A percentile compares a stretch with the other conserved stretches of the same genome.
These are phyloP conservation scores for Mycena galericulata DNA, from an alignment of 768 basidiomycete species.

Conservation along the genomic window DNA sequence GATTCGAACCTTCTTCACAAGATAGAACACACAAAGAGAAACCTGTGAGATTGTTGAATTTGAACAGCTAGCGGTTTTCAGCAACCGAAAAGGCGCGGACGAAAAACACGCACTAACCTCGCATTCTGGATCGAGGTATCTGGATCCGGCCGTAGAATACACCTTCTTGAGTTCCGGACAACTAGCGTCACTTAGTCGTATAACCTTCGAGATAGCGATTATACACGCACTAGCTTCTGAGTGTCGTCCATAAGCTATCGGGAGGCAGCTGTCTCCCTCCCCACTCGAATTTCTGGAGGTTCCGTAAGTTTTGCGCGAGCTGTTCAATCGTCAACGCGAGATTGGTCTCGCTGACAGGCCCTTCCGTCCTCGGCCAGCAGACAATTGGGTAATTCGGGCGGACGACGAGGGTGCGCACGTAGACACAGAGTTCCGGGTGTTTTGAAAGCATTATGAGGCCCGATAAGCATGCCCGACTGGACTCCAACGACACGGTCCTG, in stretches of 20 bases:
- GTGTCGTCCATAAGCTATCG: conserved; percentile 9
- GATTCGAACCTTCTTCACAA: not conserved
- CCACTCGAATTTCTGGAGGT: conserved; percentile 25
- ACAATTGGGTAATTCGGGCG: conserved; percentile 5
- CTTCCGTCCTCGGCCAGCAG: conserved; percentile 14
- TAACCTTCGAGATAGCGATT: not conserved
- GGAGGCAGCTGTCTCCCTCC: conserved; percentile 16
- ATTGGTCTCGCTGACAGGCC: not conserved
- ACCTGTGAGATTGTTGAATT: conserved; percentile 16
- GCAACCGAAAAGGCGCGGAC: not conserved
- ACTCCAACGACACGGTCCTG: not conserved
- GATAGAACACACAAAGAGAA: conserved; percentile 6
- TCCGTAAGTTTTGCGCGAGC: not conserved
- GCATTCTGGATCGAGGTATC: not conserved
- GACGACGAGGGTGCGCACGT: conserved; percentile 5
- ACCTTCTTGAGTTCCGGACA: conserved; percentile 25
- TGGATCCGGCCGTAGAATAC: not conserved
- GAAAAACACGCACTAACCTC: conserved; percentile 8
- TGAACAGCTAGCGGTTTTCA: conserved; percentile 7
- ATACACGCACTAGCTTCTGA: conserved; percentile 6
- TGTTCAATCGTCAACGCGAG: not conserved
- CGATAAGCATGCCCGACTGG: conserved; percentile 12
- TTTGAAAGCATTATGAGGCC: conserved; percentile 9
- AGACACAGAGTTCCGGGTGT: conserved; percentile 4
- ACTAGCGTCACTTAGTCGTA: not conserved